Evolutionary conservation across 179 eudicot species (phyloP).

Genomic region (Amaranthus tricolor): DNA sequence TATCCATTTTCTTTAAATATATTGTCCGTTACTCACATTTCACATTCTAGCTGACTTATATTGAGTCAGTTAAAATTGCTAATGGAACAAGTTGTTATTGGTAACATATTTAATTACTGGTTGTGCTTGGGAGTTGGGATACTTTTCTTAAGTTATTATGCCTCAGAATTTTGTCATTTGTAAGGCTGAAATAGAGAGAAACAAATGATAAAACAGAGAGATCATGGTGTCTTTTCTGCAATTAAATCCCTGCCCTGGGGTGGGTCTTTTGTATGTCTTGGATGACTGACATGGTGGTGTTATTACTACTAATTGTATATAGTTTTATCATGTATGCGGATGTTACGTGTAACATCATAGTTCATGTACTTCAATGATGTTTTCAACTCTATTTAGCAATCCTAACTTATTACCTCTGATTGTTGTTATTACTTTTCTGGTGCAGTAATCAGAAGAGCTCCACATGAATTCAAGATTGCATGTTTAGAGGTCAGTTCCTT

Average conservation of each 20-base stretch:
- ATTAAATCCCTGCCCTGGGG: too few relatives aligned
- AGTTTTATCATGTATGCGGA: not conserved
- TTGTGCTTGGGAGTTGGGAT: not conserved
- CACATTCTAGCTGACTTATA: not conserved
- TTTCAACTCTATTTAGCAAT: not conserved
- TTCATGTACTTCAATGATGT: not conserved
- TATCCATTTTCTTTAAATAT: not conserved
- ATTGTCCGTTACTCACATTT: not conserved
- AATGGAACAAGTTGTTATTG: not conserved
- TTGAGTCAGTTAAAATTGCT: not conserved
- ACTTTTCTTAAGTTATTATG: not conserved
- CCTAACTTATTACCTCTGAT: not conserved
- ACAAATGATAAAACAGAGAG: too few relatives aligned
- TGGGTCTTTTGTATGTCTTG: not conserved
- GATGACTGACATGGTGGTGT: not conserved
- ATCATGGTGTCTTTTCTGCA: too few relatives aligned
- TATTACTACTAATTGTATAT: not conserved
- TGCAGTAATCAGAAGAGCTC: constrained; percentile 96
- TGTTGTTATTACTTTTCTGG: constrained; percentile 16
- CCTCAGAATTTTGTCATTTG: too few relatives aligned
- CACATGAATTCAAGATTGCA: constrained; percentile 95
- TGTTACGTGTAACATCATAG: not conserved
- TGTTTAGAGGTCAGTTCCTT: constrained; percentile 80
- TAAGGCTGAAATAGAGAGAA: too few relatives aligned
- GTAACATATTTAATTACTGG: not conserved